These are phyloP conservation scores for Trichomonas tenax DNA, from an alignment of 208 protist species.

Conservation along the genomic window DNA sequence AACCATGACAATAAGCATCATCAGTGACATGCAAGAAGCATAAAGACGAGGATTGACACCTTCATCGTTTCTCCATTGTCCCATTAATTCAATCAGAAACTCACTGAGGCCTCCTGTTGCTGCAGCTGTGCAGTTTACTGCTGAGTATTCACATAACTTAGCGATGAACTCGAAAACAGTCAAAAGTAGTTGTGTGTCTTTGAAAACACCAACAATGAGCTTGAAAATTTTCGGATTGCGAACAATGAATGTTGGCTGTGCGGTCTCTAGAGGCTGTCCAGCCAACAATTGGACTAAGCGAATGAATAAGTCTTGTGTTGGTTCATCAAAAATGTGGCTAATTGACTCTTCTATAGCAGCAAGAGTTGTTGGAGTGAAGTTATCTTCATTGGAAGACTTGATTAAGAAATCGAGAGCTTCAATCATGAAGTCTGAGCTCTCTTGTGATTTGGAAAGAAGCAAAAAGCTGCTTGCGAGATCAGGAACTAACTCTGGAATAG, in stretches of 20 bases:
- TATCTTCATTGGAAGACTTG: background rate
- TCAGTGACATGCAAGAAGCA: background rate
- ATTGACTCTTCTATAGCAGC: background rate
- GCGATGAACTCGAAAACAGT: background rate
- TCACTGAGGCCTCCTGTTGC: background rate
- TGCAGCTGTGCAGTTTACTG: background rate
- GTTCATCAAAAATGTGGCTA: background rate
- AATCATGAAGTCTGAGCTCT: background rate
- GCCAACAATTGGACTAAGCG: background rate
- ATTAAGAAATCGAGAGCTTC: background rate
- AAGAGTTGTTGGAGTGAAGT: background rate
- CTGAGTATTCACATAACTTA: background rate
- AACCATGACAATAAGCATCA: background rate
- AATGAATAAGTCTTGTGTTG: background rate
- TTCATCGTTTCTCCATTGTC: background rate
- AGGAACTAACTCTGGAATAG: background rate
- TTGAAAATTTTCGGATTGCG: background rate
- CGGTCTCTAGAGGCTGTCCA: background rate
- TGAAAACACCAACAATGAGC: background rate
- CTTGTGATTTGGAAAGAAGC: background rate
- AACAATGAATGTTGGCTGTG: background rate
- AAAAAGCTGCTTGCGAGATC: background rate
- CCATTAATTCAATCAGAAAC: background rate
- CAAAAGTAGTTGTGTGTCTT: background rate
- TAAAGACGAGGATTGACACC: background rate